Conservation (phyloP, 202 grass and related monocot genomes). For the Brachypodium distachyon region DNA sequence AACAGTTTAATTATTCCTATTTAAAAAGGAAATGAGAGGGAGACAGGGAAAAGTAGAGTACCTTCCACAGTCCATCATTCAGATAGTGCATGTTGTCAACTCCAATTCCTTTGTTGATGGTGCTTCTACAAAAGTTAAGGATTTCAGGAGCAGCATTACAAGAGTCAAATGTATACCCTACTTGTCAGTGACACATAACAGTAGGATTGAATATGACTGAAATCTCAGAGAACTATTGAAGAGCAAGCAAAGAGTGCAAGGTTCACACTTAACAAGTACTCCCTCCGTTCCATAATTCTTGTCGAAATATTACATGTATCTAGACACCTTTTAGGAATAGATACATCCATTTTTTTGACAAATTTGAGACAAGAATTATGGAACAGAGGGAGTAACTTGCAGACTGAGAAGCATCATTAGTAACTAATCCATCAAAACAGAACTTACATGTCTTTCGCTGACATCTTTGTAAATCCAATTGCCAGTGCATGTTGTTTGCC, state of each 20-base stretch:
- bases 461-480: constrained; percentile 95
- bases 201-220: not conserved
- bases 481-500: constrained; percentile 88
- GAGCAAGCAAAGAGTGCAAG: not conserved
- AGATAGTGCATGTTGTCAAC: constrained; percentile 97
- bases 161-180: no score
- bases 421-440: not conserved
- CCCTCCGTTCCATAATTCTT: no score
- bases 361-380: no score
- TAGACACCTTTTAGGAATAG: no score
- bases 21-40: not conserved
- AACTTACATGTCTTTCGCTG: constrained; percentile 92
- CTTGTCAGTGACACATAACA: not conserved
- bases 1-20: not conserved
- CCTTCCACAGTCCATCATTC: constrained; percentile 97
- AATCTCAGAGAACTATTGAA: not conserved
- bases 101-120: constrained; percentile 94
- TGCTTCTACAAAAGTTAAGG: constrained; percentile 43
- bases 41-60: constrained; percentile 1
- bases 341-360: no score
- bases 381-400: no score
- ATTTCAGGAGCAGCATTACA: constrained; percentile 8
- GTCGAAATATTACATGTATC: no score
- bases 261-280: not conserved
- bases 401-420: not conserved